A percentile compares a stretch with the other conserved stretches of the same genome.
These are phyloP conservation scores for Microbotryum lychnidis-dioicae DNA, from an alignment of 1,284 basidiomycete genomes.

Conservation along the genomic window DNA sequence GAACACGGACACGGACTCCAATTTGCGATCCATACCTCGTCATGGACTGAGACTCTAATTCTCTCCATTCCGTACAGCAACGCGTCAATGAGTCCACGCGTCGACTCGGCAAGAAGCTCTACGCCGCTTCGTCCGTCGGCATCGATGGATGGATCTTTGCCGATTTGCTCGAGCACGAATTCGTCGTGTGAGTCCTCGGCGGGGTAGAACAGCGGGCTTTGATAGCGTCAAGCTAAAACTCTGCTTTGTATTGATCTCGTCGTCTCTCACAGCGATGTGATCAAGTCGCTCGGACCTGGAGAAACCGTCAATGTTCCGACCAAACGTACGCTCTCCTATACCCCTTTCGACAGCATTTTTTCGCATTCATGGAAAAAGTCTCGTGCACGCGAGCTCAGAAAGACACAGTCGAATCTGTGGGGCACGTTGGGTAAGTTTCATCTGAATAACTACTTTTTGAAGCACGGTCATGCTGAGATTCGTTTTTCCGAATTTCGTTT, in stretches of 20 bases:
- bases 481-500: no score
- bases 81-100: constrained; percentile 68
- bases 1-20: neutral
- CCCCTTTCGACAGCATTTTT: constrained; percentile 53
- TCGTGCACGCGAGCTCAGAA: constrained; percentile 64
- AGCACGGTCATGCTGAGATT: no score
- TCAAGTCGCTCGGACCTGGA: constrained; percentile 45
- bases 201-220: neutral
- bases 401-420: constrained; percentile 57
- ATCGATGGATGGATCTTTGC: constrained; percentile 88
- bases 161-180: constrained; percentile 78
- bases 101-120: constrained; percentile 64
- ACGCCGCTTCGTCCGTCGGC: constrained; percentile 82
- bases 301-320: constrained; percentile 47
- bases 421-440: constrained; percentile 57
- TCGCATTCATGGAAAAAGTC: constrained; percentile 56
- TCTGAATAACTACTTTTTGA: neutral
- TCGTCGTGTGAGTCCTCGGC: constrained; percentile 58
- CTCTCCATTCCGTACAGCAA: constrained; percentile 47
- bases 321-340: constrained; percentile 57
- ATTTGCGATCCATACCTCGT: neutral
- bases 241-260: neutral
- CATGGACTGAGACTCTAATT: neutral
- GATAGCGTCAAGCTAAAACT: neutral
- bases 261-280: constrained; percentile 42